Evolutionary conservation across 2,329 filamentous ascomycete species (phyloP), one percentile per base, ranked within the genome.

Genomic region (Claviceps sorghi): DNA sequence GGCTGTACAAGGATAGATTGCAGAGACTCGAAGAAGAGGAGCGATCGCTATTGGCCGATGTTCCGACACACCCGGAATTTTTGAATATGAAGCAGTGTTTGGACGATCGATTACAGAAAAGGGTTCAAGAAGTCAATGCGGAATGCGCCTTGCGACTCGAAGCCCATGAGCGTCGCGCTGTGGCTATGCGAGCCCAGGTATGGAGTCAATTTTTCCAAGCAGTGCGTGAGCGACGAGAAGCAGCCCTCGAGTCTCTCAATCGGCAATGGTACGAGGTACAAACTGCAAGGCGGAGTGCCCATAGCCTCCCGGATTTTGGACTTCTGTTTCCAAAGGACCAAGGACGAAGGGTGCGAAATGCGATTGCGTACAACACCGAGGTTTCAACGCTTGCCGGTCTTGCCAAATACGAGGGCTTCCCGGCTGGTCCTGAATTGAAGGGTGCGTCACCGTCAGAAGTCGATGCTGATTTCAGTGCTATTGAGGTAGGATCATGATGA

Each of bases 331-430:
- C 88, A 8, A 80, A 83, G 49, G 83, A 84, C 57, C 80, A 83
- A 55, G 78, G 83, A 30, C 84, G 90, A 61, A 87, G 91, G 61
- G 78, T 95, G 55, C 77, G 81, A 56, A 86, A 96, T 56, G 90
- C 95, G 59, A 79, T 89, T 49, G 86, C 90, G 47, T 97, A 97
- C 71, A 97, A 95, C 65, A 86, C 85, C 58, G 93, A 98, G 65
- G 90, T 98, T 4, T 95, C 90, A 0, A 81, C 96, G 30, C 72
- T 98, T 53, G 84, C 90, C 6, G 91, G 91, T 40, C 77, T 97
- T 50, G 90, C 91, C 38, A 97, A 96, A 69, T 90, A 96, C 65
- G 83, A 95, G 62, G 93, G 93, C 26, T 98, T 98, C 69, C 93
- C 93, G 38, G 90, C 91, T 34, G 93, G 90, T n/a, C 93, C 93